phyloP scores from a whole-genome alignment of 495 filamentous ascomycete species.

The Baudoinia panamericana region DNA sequence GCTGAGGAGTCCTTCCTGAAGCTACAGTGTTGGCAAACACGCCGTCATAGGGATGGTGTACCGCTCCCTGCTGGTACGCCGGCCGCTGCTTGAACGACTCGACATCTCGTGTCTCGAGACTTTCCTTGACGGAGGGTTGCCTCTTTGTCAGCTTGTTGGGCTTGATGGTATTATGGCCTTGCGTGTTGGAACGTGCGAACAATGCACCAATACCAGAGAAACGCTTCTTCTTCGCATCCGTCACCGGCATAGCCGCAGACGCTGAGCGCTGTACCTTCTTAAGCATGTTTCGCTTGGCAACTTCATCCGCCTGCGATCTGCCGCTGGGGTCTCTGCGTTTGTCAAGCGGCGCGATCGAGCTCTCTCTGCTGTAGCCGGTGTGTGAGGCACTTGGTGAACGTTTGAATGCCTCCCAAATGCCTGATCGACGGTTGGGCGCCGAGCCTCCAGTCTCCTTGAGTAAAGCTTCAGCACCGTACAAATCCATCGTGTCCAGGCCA shows the following conservation, averaged over 20 bases:
- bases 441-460: not conserved
- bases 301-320: not conserved
- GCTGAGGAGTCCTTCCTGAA: too few species aligned
- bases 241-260: constrained; percentile 1
- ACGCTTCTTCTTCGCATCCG: constrained; percentile 34
- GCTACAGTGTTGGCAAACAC: too few species aligned
- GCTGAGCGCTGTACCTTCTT: constrained; percentile 13
- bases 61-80: not conserved
- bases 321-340: not conserved
- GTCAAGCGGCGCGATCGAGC: not conserved
- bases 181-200: constrained; percentile 21
- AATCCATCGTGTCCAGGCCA: constrained; percentile 7
- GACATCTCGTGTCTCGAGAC: not conserved
- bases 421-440: constrained; percentile 7
- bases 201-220: constrained; percentile 34
- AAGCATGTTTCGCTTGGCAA: not conserved
- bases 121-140: too few species aligned
- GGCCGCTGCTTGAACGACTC: not conserved
- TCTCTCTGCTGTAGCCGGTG: not conserved
- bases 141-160: constrained; percentile 17
- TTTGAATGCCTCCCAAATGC: constrained; percentile 15
- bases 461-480: not conserved
- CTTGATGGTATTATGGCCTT: constrained; percentile 9
- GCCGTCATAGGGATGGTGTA: not conserved
- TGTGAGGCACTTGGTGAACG: constrained; percentile 6